phyloP scores from a whole-genome alignment of 495 filamentous ascomycete genomes.

The Endocarpon pusillum region DNA sequence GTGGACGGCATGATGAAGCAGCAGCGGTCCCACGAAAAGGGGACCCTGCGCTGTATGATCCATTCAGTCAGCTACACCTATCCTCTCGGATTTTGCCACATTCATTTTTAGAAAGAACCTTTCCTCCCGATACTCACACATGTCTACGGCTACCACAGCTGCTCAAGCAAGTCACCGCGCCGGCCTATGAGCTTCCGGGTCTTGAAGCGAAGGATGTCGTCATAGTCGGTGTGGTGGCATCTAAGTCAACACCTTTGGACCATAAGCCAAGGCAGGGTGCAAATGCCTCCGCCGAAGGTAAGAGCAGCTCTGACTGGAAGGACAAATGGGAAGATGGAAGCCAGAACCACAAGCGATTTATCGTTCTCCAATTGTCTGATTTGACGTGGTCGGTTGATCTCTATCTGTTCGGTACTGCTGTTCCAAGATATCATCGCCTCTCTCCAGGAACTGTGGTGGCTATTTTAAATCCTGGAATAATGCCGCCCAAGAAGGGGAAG shows the following conservation, averaged over 20 bases:
- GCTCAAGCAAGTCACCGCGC: constrained; percentile 61
- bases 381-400: constrained; percentile 82
- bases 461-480: constrained; percentile 80
- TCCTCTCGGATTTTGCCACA: constrained; percentile 78
- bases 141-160: constrained; percentile 67
- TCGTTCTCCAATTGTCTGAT: constrained; percentile 78
- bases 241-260: constrained; percentile 62
- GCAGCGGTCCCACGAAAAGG: constrained; percentile 9
- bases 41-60: constrained; percentile 48
- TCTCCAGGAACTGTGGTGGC: constrained; percentile 74
- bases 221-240: constrained; percentile 70
- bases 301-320: constrained; percentile 9
- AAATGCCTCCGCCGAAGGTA: constrained; percentile 18
- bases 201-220: constrained; percentile 75
- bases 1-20: constrained; percentile 5
- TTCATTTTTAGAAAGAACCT: constrained; percentile 50
- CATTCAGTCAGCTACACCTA: constrained; percentile 72
- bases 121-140: constrained; percentile 56
- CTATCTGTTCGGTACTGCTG: constrained; percentile 81
- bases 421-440: constrained; percentile 81
- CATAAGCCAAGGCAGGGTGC: constrained; percentile 38
- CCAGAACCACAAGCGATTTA: constrained; percentile 59
- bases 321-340: constrained; percentile 36
- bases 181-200: constrained; percentile 74
- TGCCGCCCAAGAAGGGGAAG: constrained; percentile 61